phyloP scores from a whole-genome alignment of 768 basidiomycete species.

The Hericium alpestre region DNA sequence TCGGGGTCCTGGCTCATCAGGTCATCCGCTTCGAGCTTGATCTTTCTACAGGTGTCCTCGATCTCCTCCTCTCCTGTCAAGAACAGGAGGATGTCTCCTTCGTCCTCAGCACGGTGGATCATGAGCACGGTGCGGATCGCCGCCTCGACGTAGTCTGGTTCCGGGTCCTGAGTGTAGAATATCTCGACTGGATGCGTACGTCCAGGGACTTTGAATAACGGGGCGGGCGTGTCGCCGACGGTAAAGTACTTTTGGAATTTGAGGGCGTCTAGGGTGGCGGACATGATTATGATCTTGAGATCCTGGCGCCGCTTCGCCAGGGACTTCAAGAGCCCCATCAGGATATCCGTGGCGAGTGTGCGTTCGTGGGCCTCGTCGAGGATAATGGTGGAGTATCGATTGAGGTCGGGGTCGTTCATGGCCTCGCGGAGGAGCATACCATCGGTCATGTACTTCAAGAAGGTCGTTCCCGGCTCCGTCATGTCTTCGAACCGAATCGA shows the following conservation, averaged over 20 bases:
- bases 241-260: conserved; percentile 96
- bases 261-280: conserved; percentile 89
- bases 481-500: conserved; percentile 98
- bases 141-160: conserved; percentile 93
- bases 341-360: conserved; percentile 93
- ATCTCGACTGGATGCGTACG: conserved; percentile 94
- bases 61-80: conserved; percentile 98
- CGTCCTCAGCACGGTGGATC: conserved; percentile 94
- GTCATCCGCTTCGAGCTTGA: conserved; percentile 84
- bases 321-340: conserved; percentile 91
- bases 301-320: conserved; percentile 74
- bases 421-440: conserved; percentile 98
- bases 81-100: conserved; percentile 89
- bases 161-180: conserved; percentile 86
- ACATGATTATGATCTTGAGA: conserved; percentile 97
- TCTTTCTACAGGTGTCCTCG: conserved; percentile 90
- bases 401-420: conserved; percentile 88
- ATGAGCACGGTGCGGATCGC: conserved; percentile 92
- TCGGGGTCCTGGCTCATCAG: conserved; percentile 59
- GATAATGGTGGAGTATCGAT: conserved; percentile 93
- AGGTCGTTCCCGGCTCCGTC: conserved; percentile 82
- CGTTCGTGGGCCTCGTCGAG: conserved; percentile 98
- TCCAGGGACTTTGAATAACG: conserved; percentile 85
- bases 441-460: conserved; percentile 99
- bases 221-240: conserved; percentile 36